phyloP scores from a whole-genome alignment of 2,329 filamentous ascomycete genomes.

The Epichloe uncinata region DNA sequence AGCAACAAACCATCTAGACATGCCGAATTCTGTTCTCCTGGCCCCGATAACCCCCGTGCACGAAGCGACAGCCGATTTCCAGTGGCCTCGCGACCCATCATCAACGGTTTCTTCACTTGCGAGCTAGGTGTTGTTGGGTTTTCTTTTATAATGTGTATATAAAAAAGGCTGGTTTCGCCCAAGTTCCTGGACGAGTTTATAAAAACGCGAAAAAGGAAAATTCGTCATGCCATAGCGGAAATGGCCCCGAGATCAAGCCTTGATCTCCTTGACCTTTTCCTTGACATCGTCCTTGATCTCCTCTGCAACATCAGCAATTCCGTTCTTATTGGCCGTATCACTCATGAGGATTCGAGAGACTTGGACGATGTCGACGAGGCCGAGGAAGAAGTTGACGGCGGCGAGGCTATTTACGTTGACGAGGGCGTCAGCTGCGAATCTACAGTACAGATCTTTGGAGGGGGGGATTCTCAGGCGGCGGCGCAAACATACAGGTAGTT shows the following conservation, averaged over 20 bases:
- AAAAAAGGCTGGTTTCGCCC: too few species aligned
- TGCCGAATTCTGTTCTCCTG: background rate
- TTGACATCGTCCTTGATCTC: slow-evolving; percentile 29
- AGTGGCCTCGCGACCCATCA: too few species aligned
- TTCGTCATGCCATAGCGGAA: background rate
- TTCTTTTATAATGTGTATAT: too few species aligned
- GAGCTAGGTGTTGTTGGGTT: too few species aligned
- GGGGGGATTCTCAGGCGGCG: background rate
- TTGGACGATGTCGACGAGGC: slow-evolving; percentile 74
- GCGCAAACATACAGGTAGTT: slow-evolving; percentile 61
- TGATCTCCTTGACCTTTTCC: slow-evolving; percentile 15
- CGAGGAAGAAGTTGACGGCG: slow-evolving; percentile 96
- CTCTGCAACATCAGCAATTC: slow-evolving; percentile 20
- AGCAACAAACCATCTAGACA: background rate
- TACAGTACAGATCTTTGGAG: too few species aligned
- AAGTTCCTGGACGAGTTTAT: too few species aligned
- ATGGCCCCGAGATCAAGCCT: background rate
- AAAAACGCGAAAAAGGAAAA: too few species aligned
- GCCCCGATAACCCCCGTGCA: background rate
- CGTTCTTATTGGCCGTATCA: slow-evolving; percentile 45
- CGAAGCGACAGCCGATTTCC: background rate
- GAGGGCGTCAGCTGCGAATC: background rate
- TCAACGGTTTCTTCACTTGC: too few species aligned
- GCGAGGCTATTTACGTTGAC: slow-evolving; percentile 49
- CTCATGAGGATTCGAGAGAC: slow-evolving; percentile 61